phyloP scores from a whole-genome alignment of 805 yeast species.

The Sporopachydermia quercuum region DNA sequence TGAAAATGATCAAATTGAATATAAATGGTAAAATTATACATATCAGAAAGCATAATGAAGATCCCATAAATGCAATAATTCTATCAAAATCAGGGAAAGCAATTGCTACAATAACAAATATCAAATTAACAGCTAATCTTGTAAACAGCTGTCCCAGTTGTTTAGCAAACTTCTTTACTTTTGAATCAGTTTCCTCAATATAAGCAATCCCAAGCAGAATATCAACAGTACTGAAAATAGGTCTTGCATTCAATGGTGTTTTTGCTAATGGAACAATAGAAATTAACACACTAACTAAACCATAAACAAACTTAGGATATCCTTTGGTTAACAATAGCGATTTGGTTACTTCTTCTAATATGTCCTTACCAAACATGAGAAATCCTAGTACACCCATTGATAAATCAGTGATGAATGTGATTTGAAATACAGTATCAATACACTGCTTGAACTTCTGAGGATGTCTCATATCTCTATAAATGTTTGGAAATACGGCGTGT shows the following conservation, averaged over 20 bases:
- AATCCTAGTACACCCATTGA: slow-evolving; percentile 52
- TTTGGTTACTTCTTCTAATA: slow-evolving; percentile 64
- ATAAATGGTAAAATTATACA: slow-evolving; percentile 67
- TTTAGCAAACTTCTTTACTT: slow-evolving; percentile 5
- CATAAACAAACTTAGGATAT: slow-evolving; percentile 47
- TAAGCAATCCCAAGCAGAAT: slow-evolving; percentile 25
- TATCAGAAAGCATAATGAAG: slow-evolving; percentile 63
- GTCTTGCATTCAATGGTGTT: slow-evolving; percentile 71
- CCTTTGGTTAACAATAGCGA: slow-evolving; percentile 51
- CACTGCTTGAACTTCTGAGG: slow-evolving; percentile 44
- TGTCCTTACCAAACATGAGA: slow-evolving; percentile 63
- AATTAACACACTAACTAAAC: slow-evolving; percentile 43
- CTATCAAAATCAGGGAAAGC: slow-evolving; percentile 67
- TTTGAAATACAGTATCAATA: slow-evolving; percentile 38
- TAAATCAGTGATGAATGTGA: slow-evolving; percentile 44
- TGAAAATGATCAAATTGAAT: slow-evolving; percentile 51
- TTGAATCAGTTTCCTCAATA: slow-evolving; percentile 11
- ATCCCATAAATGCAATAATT: slow-evolving; percentile 69
- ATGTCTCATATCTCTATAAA: slow-evolving; percentile 61
- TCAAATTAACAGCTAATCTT: slow-evolving; percentile 34
- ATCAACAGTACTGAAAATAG: slow-evolving; percentile 62
- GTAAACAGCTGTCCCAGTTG: slow-evolving; percentile 12
- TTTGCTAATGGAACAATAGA: slow-evolving; percentile 78
- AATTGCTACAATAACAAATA: slow-evolving; percentile 45
- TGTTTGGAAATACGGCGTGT: slow-evolving; percentile 69